Percentiles rank a stretch among this genome's conserved stretches.
Conservation (phyloP, 2,329 filamentous ascomycete genomes). For the Coniochaeta sp. region DNA sequence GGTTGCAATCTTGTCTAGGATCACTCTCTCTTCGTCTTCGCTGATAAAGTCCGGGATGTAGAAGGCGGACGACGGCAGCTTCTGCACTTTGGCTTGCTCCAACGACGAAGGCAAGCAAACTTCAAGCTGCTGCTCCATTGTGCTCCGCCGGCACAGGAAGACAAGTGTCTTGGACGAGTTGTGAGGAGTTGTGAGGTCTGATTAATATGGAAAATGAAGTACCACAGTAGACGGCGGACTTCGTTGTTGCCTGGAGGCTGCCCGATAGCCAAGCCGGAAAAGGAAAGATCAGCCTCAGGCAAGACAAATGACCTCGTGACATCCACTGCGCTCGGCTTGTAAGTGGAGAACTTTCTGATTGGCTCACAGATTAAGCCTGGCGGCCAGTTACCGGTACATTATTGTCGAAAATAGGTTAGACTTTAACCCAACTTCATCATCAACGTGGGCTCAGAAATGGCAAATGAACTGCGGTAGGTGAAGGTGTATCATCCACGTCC, state of each 20-base stretch:
- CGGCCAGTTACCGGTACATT: no score
- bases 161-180: background rate
- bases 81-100: conserved; percentile 41
- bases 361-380: no score
- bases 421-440: no score
- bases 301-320: background rate
- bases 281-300: background rate
- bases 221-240: background rate
- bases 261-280: background rate
- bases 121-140: background rate
- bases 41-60: conserved; percentile 86
- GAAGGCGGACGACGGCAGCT: conserved; percentile 60
- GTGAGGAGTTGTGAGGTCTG: background rate
- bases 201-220: background rate
- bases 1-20: conserved; percentile 57
- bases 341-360: no score
- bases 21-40: conserved; percentile 59
- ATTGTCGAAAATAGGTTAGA: no score
- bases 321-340: background rate
- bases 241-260: background rate
- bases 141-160: background rate
- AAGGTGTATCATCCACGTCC: no score
- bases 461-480: no score
- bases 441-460: no score
- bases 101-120: conserved; percentile 37